Evolutionary conservation across 2,329 filamentous ascomycete genomes (phyloP), one percentile per base, ranked within the genome.

Genomic region (Alternaria brassicicola): DNA sequence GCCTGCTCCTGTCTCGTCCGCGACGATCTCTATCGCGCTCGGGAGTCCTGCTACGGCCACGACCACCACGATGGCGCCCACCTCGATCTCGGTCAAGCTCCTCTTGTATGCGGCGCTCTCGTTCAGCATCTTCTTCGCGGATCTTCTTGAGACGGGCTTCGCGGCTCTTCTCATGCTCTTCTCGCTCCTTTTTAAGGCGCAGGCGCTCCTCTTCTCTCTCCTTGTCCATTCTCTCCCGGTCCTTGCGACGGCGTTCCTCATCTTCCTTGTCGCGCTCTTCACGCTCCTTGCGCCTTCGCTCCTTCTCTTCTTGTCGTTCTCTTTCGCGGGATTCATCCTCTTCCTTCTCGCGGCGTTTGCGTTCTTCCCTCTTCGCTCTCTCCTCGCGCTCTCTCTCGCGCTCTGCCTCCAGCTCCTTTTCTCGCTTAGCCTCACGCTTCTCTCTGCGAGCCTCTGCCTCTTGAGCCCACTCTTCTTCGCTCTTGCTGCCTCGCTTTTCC

Each of bases 381-480:
- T 74, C 73, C 57, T 88, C 83, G 10, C 68, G 66, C 52, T 87
- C 85, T 59, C 78, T 79, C 53, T 86, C 84, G 19, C 82, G 81
- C 62, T 89, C 85, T 63, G 86, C 84, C 47, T 86, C 85, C 19
- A 81, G 80, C 58, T 88, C 85, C 66, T 86, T 85, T 45, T 88
- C 84, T 53, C 87, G 83, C 9, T 87, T 80, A 31, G 83, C 83
- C 61, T 88, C 86, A 10, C 90, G 85, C 53, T 88, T 85, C 8
- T 83, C 81, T 31, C 85, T 81, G 48, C 87, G 85, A 6, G 79
- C 81, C 9, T 85, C 83, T 2, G 88, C 88, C 58, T 92, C 89
- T 45, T 83, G 83, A 1, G 85, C 87, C 74, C 93, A 94, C 47
- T 89, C 87, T 54, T 88, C 86, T 65, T 94, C 90, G 1, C 87